Base-by-base conservation (phyloP, 139 green algal genomes). In the Haematococcus sp. region DNA sequence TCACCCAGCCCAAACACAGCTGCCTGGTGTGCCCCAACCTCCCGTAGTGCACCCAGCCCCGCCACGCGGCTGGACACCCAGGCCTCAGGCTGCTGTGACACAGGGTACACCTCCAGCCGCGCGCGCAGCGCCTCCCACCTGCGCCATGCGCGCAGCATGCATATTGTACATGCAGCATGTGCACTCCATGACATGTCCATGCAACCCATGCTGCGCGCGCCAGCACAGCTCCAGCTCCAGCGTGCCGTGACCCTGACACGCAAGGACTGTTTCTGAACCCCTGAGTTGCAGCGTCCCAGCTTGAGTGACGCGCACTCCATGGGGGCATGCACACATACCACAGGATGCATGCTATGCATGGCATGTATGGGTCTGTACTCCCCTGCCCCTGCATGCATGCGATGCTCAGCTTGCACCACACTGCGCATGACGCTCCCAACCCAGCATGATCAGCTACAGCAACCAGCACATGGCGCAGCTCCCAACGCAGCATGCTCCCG, bases 1-100 rank as follows among this genome's bases (percentile, higher is more conserved):
- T 85, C 79, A 17, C 81, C 83, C 52, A 89, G 44, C 4, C 76
- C 83, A 52, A 91, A 83, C 55, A 88, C 81, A 43, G 75, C 74
- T 49, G 30, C 16, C 75, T 85, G 80, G 60, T 76, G 71, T 23
- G 5, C 22, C 20, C 43, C 61, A 31, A 83, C 34, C 1, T 51
- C 15, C 17, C 11, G 23, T n/a, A 65, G 25, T 34, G 58, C 30
- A 30, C 58, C 58, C 17, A 65, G 58, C 11, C n/a, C 58, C 3
- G 11, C 30, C 11, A 65, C n/a, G 3, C 58, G 23, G 3, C 11
- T 3, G 3, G 61, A 32, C 17, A 69, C 33, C 46, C 7, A 9
- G 56, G 3, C 70, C 13, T 40, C 22, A 23, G 23, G 34, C 35
- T 73, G 40, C 27, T 27, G 54, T 27, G 54, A 28, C 11, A 30